These are phyloP conservation scores for Pelargonium myrrhifolium DNA, from an alignment of 441 rosid species.

Conservation along the genomic window DNA sequence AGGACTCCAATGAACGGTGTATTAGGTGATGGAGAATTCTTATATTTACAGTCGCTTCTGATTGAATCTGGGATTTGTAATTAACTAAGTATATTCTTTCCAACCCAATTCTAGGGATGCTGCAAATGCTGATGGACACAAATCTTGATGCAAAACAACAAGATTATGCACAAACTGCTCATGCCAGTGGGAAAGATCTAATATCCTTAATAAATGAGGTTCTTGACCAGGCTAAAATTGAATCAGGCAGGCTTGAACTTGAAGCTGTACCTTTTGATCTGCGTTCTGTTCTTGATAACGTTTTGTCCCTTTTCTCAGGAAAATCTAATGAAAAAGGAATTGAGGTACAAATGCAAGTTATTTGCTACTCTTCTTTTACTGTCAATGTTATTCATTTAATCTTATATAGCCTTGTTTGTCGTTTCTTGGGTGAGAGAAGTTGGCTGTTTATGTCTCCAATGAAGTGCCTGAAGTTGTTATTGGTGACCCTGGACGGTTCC, in stretches of 20 bases:
- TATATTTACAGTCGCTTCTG: constrained; percentile 12
- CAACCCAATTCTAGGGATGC: constrained; percentile 59
- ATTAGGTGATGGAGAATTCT: constrained; percentile 45
- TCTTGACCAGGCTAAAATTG: constrained; percentile 98
- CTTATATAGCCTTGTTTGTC: constrained; percentile 24
- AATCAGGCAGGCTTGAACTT: constrained; percentile 87
- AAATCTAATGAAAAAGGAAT: constrained; percentile 69
- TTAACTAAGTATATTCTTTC: constrained; percentile 18
- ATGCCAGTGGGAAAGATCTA: constrained; percentile 75
- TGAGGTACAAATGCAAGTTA: constrained; percentile 46
- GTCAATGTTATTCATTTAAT: not conserved
- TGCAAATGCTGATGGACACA: constrained; percentile 88
- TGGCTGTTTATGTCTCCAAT: constrained; percentile 76
- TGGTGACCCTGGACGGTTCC: constrained; percentile 83
- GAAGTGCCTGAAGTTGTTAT: constrained; percentile 68
- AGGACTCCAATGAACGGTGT: constrained; percentile 98
- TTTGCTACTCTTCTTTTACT: not conserved
- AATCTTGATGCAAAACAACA: constrained; percentile 64
- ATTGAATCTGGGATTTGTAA: constrained; percentile 9
- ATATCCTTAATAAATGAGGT: constrained; percentile 78
- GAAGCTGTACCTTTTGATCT: constrained; percentile 84
- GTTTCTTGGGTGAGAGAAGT: constrained; percentile 40
- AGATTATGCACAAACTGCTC: constrained; percentile 88
- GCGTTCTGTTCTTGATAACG: constrained; percentile 60
- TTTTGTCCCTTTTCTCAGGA: constrained; percentile 65